Evolutionary conservation across 805 yeast species (phyloP), one percentile per base, ranked within the genome.

Genomic region (Yamadazyma nakazawae): DNA sequence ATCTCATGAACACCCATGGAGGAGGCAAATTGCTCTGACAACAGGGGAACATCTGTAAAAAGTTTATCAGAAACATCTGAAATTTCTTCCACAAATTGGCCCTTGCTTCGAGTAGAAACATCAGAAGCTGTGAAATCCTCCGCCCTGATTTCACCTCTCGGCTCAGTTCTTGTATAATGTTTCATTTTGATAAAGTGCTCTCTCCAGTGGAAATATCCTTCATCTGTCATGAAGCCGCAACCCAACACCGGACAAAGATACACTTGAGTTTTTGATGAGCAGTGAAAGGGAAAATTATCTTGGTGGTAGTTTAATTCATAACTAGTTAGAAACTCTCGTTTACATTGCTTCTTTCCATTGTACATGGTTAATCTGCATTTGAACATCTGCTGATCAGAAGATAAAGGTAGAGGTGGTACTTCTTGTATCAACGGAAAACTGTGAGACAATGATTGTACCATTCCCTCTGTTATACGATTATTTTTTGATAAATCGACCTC

Each of bases 181-280:
- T 51, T 48, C 19, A 37, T 40, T 3, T 43, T 48, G 4, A 65
- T 52, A 31, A 64, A 56, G 54, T 67, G 72, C 7, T 41, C 14
- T 43, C 67, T 51, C 66, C 68, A 67, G 14, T 52, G 58, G 34
- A 55, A 45, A 46, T 63, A 67, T 1, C 63, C 59, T 12, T 59
- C 65, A 26, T 67, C 72, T 0, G 74, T 67, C 59, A 64, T 60
- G 48, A 54, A 70, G 1, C 64, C 71, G 52, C 76, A 70, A 9
- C 76, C 76, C 28, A 70, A 50, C 16, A 70, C 47, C 2, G 76
- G 74, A 50, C 76, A 70, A 4, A 60, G 46, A 39, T 64, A 56
- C 2, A 67, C 68, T 47, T 68, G 74, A 21, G 53, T 56, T 47
- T 57, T 59, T 5, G 45, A 9, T 2, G 73, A 64, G 46, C 75